phyloP scores from a whole-genome alignment of 2,329 filamentous ascomycete genomes.

The Aspergillus awamori region DNA sequence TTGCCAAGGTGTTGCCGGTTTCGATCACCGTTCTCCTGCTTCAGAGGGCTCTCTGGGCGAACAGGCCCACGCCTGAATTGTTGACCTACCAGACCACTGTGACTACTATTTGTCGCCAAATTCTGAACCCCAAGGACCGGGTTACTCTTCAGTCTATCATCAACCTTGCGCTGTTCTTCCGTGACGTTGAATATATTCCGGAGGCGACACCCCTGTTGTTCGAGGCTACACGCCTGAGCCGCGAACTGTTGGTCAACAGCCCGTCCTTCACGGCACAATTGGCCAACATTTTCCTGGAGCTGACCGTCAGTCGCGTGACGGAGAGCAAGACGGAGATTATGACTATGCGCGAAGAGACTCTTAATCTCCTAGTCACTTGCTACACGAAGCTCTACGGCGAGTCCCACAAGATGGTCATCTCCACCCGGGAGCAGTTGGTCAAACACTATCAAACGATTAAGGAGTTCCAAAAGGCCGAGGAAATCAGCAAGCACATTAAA shows the following conservation, averaged over 20 bases:
- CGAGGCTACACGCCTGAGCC: slow-evolving; percentile 45
- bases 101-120: slow-evolving; percentile 35
- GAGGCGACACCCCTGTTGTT: slow-evolving; percentile 48
- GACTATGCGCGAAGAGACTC: slow-evolving; percentile 48
- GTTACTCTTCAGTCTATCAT: slow-evolving; percentile 51
- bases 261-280: slow-evolving; percentile 52
- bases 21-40: slow-evolving; percentile 50
- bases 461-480: slow-evolving; percentile 50
- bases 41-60: slow-evolving; percentile 53
- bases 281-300: slow-evolving; percentile 49
- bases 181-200: slow-evolving; percentile 32
- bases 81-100: slow-evolving; percentile 32
- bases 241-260: slow-evolving; percentile 43
- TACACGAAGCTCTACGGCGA: slow-evolving; percentile 54
- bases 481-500: slow-evolving; percentile 35
- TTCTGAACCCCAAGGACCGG: slow-evolving; percentile 42
- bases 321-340: slow-evolving; percentile 36
- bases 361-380: slow-evolving; percentile 52
- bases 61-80: slow-evolving; percentile 35
- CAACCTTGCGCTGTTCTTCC: slow-evolving; percentile 43
- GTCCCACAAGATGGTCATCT: slow-evolving; percentile 50
- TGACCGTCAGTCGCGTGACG: slow-evolving; percentile 42
- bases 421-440: slow-evolving; percentile 48
- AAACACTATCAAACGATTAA: slow-evolving; percentile 54
- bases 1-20: slow-evolving; percentile 53